Base-by-base conservation (phyloP, 208 protist genomes). In the Novymonas esmeraldas region DNA sequence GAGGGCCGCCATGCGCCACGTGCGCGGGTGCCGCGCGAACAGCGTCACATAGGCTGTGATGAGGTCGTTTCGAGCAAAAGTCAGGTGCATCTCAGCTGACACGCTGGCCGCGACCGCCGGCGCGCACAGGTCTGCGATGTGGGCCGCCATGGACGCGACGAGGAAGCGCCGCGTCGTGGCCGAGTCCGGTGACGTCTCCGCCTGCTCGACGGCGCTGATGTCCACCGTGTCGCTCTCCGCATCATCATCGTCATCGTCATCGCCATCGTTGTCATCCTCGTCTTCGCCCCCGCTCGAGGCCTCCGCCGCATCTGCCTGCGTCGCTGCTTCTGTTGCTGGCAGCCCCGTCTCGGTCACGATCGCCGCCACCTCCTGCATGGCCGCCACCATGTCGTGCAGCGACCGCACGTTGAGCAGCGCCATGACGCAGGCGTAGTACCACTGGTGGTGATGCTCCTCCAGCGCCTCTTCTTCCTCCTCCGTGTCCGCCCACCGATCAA, bases 61-160 rank as follows among this genome's bases (percentile, higher is more conserved):
- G 22, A 90, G 42, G 10, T 65, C 34, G 70, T 96, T 93, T 11
- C 91, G 87, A 18, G 46, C 31, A 50, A 93, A 87, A 1, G 83
- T 90, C 38, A 89, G 59, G 13, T 64, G 31, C 9, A 93, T 84
- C 13, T 87, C 67, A 6, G 71, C 65, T 10, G 79, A 68, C 3
- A 64, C 60, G 20, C 74, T 20, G 16, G 72, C 67, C 24, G 68
- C 57, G 24, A 61, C 63, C 26, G 81, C 51, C 18, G 87, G 83
- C 0, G 81, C 81, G 64, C 86, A 93, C 24, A 93, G 56, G 51
- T 96, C 91, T 0, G 88, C 84, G 13, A 94, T 52, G 73, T 96
- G 91, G 11, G 91, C 88, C 13, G 91, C 67, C 80, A 94, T 91
- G 60, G 66, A 86, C 7, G 69, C 24, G 44, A 93, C 48, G 0